Evolutionary conservation across 2,329 filamentous ascomycete species (phyloP), one percentile per base, ranked within the genome.

Genomic region (Neoscytalidium dimidiatum): DNA sequence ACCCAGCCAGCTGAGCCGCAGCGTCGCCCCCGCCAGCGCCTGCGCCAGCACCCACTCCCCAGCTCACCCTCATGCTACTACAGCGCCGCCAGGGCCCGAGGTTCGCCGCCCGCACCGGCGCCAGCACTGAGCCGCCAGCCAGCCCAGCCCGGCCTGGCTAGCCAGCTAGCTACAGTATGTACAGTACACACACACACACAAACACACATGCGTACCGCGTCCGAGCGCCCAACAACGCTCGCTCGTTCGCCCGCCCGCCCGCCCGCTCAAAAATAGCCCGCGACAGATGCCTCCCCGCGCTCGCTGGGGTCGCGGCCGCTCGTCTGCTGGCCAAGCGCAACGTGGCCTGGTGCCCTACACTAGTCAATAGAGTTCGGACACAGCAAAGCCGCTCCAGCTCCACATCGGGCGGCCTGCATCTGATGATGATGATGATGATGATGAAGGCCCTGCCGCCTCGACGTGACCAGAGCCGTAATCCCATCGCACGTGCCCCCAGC

Each of bases 281-380:
- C 49, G 51, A 11, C 49, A 31, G 29, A 28, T 31, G 28, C 17
- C 49, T 52, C 28, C 29, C 49, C 49, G 29, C 28, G 28, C 19
- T 29, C 28, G 29, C 46, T 49, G 46, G 46, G 46, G 21, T 49
- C 28, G 28, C 49, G 21, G 35, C n/a, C 23, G 23, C 38, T 19
- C 21, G 21, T 17, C 33, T 41, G 52, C 52, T 41, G 23, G 35
- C 53, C 35, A 58, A 58, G 53, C 53, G 38, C 35, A 43, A 43
- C 53, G 33, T 35, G 53, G 56, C 56, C 43, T 26, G 38, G 56
- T 60, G 56, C 38, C 56, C 56, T 60, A 41, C 38, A 46, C 56
- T 46, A 60, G 56, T 44, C 56, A 60, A 60, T 60, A 60, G 56
- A 60, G 56, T 60, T 60, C 56, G 41, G 56, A 60, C 56, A 60